phyloP scores from a whole-genome alignment of 352 stramenopile genomes.

The Albugo candida region DNA sequence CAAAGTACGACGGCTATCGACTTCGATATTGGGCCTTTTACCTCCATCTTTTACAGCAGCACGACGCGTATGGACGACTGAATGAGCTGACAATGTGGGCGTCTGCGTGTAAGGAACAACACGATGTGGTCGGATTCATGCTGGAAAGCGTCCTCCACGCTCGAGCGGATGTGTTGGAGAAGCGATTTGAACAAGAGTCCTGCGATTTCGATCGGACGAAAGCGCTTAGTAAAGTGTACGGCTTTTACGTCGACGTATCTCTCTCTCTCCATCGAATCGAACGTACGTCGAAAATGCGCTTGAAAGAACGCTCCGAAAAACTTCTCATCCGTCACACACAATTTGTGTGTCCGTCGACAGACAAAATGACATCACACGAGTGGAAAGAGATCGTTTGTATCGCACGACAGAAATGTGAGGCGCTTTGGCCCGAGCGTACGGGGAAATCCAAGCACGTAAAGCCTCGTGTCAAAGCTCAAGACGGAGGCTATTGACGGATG shows the following conservation, averaged over 20 bases:
- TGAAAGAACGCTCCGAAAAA: slow-evolving; percentile 6
- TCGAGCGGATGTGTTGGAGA: slow-evolving; percentile 21
- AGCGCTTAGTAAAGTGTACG: not conserved
- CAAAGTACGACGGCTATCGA: slow-evolving; percentile 56
- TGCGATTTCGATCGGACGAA: not conserved
- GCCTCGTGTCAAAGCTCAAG: no score
- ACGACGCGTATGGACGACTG: slow-evolving; percentile 25
- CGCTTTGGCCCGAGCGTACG: slow-evolving; percentile 37
- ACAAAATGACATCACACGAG: not conserved
- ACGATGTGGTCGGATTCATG: slow-evolving; percentile 66
- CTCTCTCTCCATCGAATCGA: slow-evolving; percentile 12
- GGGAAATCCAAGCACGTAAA: slow-evolving; percentile 16
- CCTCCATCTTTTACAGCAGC: slow-evolving; percentile 27
- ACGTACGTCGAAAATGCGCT: slow-evolving; percentile 14
- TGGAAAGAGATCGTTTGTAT: slow-evolving; percentile 22
- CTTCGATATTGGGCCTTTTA: slow-evolving; percentile 70
- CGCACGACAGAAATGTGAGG: slow-evolving; percentile 30
- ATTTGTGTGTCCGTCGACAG: not conserved
- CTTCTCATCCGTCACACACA: slow-evolving; percentile 1
- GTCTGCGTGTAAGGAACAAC: slow-evolving; percentile 59
- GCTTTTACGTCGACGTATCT: slow-evolving; percentile 8
- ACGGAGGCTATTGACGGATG: no score
- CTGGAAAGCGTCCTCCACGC: slow-evolving; percentile 25
- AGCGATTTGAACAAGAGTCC: not conserved
- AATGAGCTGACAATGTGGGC: slow-evolving; percentile 59